Conservation (phyloP, 257 asterid species). For the Rehmannia glutinosa region DNA sequence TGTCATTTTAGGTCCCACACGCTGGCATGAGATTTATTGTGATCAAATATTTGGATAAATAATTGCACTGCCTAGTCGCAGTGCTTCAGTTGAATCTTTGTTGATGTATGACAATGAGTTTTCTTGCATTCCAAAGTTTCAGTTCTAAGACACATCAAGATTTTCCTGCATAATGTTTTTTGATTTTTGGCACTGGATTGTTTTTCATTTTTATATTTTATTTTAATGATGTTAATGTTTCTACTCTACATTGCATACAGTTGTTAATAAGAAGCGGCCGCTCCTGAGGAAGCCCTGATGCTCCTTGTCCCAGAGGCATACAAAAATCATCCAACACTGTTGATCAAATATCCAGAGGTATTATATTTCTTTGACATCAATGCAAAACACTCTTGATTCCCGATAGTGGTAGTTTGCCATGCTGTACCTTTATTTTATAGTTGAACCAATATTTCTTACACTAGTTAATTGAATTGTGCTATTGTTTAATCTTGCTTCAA, state of each 20-base stretch:
- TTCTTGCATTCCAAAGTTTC: not conserved
- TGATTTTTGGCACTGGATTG: not conserved
- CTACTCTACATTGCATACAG: slow-evolving; percentile 35
- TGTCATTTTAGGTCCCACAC: no score
- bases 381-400: slow-evolving; percentile 10
- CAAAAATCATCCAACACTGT: slow-evolving; percentile 89
- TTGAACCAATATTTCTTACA: not conserved
- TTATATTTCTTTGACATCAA: slow-evolving; percentile 1
- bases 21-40: no score
- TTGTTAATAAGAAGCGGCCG: slow-evolving; percentile 96
- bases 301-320: slow-evolving; percentile 98
- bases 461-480: not conserved
- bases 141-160: not conserved
- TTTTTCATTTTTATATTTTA: not conserved
- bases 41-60: no score
- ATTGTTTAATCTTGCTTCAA: slow-evolving; percentile 1
- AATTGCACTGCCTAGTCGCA: no score
- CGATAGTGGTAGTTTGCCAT: not conserved
- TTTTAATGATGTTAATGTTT: slow-evolving; percentile 14
- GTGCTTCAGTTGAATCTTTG: not conserved
- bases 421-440: not conserved
- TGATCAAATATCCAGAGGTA: slow-evolving; percentile 97
- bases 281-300: slow-evolving; percentile 96
- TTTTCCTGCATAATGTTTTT: not conserved
- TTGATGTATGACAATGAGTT: not conserved